Evolutionary conservation across 176 grass and related monocot genomes (phyloP).

Genomic region (Carex myosuroides): DNA sequence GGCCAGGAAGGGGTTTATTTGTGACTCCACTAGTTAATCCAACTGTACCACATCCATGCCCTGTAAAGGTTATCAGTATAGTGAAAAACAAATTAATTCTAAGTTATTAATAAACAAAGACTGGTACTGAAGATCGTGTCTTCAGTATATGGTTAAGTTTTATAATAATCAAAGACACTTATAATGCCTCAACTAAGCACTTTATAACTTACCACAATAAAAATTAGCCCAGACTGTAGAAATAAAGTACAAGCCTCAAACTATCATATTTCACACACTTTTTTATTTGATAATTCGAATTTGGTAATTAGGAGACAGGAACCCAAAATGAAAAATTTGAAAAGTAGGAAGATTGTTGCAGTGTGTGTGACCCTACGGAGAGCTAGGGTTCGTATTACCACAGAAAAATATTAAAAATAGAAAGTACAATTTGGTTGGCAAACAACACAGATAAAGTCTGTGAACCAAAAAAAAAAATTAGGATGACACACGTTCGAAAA

Average conservation of each 20-base stretch:
- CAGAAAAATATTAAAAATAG: not conserved
- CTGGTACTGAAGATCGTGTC: not conserved
- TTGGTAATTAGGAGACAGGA: not conserved
- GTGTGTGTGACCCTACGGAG: not conserved
- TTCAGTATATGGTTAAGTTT: not conserved
- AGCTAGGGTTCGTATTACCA: not conserved
- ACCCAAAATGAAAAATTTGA: not conserved
- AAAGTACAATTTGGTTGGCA: not conserved
- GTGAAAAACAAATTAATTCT: not conserved
- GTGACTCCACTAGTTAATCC: constrained; percentile 17
- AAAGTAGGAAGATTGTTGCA: not conserved
- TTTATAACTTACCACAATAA: not conserved
- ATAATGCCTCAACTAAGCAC: not conserved
- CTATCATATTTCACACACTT: not conserved
- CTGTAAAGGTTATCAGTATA: not conserved
- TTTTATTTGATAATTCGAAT: not conserved
- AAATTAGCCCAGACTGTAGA: not conserved
- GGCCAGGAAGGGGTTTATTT: constrained; percentile 68
- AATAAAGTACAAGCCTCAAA: not conserved
- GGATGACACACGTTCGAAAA: too few species aligned
- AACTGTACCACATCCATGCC: constrained; percentile 16
- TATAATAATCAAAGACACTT: not conserved
- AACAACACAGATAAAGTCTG: not conserved
- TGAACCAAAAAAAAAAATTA: too few species aligned
- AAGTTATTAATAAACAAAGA: not conserved